Evolutionary conservation across 306 rosid genomes (phyloP).

Genomic region (Fagus crenata): DNA sequence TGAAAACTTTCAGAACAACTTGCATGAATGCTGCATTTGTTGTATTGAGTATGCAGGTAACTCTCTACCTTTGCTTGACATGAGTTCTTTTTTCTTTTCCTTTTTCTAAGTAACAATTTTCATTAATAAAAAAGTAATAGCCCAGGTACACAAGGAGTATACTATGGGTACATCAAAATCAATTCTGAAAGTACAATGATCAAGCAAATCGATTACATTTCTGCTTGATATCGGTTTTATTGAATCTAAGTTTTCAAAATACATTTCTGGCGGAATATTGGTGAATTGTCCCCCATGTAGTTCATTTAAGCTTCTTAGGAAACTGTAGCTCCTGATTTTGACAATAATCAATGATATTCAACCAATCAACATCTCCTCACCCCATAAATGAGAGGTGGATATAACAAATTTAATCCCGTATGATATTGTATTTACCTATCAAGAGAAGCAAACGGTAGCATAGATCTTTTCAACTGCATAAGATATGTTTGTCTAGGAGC

Average conservation of each 20-base stretch:
- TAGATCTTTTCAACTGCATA: neutral
- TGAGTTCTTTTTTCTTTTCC: neutral
- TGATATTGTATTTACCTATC: neutral
- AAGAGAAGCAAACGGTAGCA: neutral
- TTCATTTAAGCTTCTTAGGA: too few species aligned
- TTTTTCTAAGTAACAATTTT: too few species aligned
- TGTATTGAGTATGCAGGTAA: conserved; percentile 72
- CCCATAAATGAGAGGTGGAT: neutral
- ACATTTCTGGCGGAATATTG: neutral
- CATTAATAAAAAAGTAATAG: too few species aligned
- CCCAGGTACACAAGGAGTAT: too few species aligned
- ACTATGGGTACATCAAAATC: too few species aligned
- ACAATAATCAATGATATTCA: neutral
- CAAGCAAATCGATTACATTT: too few species aligned
- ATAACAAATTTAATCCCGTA: neutral
- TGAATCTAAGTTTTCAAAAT: neutral
- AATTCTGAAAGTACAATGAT: too few species aligned
- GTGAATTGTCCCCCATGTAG: too few species aligned
- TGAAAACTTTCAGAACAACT: conserved; percentile 58
- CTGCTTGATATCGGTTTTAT: neutral
- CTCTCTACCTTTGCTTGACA: conserved; percentile 21
- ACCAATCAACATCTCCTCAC: neutral
- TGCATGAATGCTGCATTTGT: conserved; percentile 83
- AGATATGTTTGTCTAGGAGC: neutral
- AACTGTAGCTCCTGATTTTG: neutral